phyloP scores from a whole-genome alignment of 495 filamentous ascomycete genomes.

The Penicillium lagena region DNA sequence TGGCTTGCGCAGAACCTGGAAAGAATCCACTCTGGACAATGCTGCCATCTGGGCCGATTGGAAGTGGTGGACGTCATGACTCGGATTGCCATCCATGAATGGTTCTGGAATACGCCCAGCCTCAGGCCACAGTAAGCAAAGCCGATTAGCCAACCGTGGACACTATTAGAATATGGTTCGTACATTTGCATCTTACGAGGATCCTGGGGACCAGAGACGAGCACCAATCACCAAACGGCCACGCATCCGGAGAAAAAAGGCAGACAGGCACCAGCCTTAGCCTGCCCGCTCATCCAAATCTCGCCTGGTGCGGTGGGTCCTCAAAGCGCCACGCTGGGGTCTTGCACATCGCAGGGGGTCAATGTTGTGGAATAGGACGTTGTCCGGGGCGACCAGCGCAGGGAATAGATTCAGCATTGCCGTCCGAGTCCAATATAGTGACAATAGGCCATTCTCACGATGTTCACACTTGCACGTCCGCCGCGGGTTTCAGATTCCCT shows the following conservation, averaged over 20 bases:
- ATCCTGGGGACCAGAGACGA: conserved; percentile 21
- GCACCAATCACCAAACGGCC: conserved; percentile 17
- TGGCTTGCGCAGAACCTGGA: conserved; percentile 1
- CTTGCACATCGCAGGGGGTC: background rate
- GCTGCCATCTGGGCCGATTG: no score
- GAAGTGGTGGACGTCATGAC: conserved; percentile 24
- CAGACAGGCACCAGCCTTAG: conserved; percentile 4
- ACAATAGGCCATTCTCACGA: conserved; percentile 1
- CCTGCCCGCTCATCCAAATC: conserved; percentile 18
- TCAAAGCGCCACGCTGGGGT: conserved; percentile 6
- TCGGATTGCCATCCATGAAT: conserved; percentile 11
- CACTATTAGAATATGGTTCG: conserved; percentile 2
- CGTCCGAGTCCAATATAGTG: background rate
- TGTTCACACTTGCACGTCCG: no score
- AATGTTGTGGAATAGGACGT: no score
- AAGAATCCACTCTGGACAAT: background rate
- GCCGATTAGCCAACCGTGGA: no score
- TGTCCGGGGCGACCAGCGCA: no score
- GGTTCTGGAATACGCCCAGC: conserved; percentile 2
- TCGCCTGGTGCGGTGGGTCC: conserved; percentile 20
- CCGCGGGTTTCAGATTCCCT: background rate
- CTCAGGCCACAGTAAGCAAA: conserved; percentile 9
- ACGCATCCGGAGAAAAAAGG: conserved; percentile 23
- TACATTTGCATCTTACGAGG: conserved; percentile 11
- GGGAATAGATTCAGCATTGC: no score